Evolutionary conservation across 2,329 filamentous ascomycete species (phyloP), one percentile per base, ranked within the genome.

Genomic region (Proliferodiscus dingleyae): DNA sequence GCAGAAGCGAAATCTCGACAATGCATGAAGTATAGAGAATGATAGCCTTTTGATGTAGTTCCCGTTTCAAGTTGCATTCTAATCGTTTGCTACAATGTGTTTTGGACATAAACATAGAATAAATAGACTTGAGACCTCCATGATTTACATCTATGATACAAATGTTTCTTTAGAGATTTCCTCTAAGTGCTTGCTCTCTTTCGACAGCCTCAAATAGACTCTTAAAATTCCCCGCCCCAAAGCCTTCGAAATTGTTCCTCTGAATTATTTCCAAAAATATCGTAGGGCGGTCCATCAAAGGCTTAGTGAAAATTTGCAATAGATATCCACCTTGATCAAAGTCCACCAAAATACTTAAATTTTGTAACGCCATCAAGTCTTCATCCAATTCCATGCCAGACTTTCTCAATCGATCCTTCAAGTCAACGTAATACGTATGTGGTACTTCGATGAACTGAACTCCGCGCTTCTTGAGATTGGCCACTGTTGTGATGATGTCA

Each of bases 221-320:
- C 79, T 89, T 95, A 72, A 96, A 96, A 68, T 96, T 97, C 1
- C 91, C 91, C 0, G 90, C 91, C 4, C 91, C 90, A 58, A 96
- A 96, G 0, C 91, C 91, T 24, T 86, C 83, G 65, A 96, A 96
- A 54, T 89, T 83, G 59, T 94, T 83, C 46, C 90, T 74, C 73
- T 96, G 89, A 59, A 96, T 96, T 59, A 96, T 95, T 77, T 96
- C 91, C 52, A 96, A 81, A 64, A 96, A 96, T 22, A 96, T 90
- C 3, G 90, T 96, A 18, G 91, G 91, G 10, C 91, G 82, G 68
- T 96, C 90, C 84, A 95, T 87, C 56, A 96, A 68, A 53, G 91
- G 91, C 80, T 89, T 88, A 24, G 84, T 88, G 66, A 89, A 89
- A 28, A 89, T 70, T 68, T 83, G 79, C 46, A 84, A 67, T 53